Percentiles rank a stretch among this genome's conserved stretches.
Conservation (phyloP, 257 asterid genomes). For the Capsicum baccatum region DNA sequence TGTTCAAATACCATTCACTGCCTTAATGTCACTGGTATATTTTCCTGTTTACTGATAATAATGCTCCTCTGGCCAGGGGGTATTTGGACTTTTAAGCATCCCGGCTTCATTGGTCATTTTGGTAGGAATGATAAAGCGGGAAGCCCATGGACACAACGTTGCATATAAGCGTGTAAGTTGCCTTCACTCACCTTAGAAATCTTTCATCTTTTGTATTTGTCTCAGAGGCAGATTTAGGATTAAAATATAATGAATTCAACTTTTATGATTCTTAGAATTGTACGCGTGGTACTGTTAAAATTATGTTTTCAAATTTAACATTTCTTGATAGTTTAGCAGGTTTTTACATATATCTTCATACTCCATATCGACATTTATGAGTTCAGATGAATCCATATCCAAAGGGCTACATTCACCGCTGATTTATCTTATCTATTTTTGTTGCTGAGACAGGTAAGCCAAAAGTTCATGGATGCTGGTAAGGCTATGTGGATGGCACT, state of each 20-base stretch:
- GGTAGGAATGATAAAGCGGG: constrained; percentile 60
- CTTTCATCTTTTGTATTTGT: background rate
- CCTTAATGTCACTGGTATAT: constrained; percentile 7
- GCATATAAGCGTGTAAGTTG: constrained; percentile 26
- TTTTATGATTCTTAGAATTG: background rate
- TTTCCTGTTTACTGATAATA: background rate
- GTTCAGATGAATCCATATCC: background rate
- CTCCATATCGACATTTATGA: background rate
- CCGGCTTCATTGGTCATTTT: constrained; percentile 61
- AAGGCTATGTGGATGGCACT: constrained; percentile 60
- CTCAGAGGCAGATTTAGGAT: background rate
- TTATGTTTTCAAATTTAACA: background rate
- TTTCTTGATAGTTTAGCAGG: background rate
- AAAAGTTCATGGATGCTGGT: constrained; percentile 54
- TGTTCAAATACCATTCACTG: background rate
- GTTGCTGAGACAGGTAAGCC: constrained; percentile 42
- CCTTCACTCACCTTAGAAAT: background rate
- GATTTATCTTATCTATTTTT: constrained; percentile 2
- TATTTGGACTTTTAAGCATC: constrained; percentile 63
- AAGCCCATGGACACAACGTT: constrained; percentile 38
- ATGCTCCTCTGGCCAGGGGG: constrained; percentile 48
- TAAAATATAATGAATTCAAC: background rate
- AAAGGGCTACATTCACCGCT: background rate
- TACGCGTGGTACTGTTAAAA: background rate
- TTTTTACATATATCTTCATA: background rate